phyloP scores from a whole-genome alignment of 2,329 filamentous ascomycete genomes.

The Ilyonectria destructans region DNA sequence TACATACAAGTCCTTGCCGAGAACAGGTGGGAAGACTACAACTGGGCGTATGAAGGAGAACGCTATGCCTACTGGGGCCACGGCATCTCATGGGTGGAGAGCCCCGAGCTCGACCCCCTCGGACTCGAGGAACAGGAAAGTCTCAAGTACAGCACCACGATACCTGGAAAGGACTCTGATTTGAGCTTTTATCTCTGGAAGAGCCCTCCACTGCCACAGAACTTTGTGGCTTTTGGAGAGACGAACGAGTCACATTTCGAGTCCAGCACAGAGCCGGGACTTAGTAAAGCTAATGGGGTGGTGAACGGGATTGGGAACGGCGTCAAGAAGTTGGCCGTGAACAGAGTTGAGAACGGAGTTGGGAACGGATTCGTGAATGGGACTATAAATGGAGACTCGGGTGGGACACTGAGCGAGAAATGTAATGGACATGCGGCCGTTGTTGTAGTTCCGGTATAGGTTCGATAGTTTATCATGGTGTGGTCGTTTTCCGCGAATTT shows the following conservation, averaged over 20 bases:
- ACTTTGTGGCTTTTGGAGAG: not conserved
- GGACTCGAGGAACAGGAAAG: slow-evolving; percentile 32
- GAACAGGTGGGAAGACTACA: slow-evolving; percentile 47
- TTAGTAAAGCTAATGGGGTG: not conserved
- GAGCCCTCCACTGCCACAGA: slow-evolving; percentile 20
- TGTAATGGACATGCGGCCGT: not conserved
- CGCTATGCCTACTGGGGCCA: slow-evolving; percentile 44
- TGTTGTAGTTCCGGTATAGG: not conserved
- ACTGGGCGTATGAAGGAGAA: slow-evolving; percentile 42
- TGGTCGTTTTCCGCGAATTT: too few species aligned
- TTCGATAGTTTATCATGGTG: not conserved
- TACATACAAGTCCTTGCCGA: slow-evolving; percentile 60
- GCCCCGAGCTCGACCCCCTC: slow-evolving; percentile 38
- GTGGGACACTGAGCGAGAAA: not conserved
- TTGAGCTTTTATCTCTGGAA: slow-evolving; percentile 34
- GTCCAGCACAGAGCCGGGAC: not conserved
- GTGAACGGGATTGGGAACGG: not conserved
- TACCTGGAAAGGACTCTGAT: slow-evolving; percentile 25
- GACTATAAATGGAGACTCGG: not conserved
- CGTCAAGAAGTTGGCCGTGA: not conserved
- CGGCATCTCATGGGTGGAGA: slow-evolving; percentile 45
- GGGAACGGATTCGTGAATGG: not conserved
- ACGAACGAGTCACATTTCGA: not conserved
- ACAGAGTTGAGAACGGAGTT: not conserved
- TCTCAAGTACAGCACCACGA: not conserved